Percentiles rank a stretch among this genome's conserved stretches.
Evolutionary conservation across 2,329 filamentous ascomycete genomes (phyloP).

Genomic region (Lasiodiplodia citricola): DNA sequence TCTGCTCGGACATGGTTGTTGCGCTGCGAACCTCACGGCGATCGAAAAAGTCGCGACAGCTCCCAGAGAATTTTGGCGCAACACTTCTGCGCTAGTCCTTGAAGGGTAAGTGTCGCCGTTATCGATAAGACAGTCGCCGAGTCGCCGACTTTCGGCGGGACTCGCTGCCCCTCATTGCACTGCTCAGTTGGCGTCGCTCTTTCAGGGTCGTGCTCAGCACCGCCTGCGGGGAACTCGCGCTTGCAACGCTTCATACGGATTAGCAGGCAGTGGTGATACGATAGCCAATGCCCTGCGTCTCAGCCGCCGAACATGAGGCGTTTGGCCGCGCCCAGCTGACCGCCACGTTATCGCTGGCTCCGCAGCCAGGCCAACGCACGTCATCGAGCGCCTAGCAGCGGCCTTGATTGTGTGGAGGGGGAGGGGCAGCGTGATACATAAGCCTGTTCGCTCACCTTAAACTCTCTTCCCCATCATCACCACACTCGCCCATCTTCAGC

Average conservation of each 20-base stretch:
- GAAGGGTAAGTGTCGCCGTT: neutral
- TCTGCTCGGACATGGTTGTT: slow-evolving; percentile 75
- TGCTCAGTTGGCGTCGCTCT: neutral
- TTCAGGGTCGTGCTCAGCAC: slow-evolving; percentile 12
- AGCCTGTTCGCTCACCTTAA: slow-evolving; percentile 17
- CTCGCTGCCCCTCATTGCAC: slow-evolving; percentile 12
- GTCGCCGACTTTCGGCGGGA: neutral
- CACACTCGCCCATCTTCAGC: neutral
- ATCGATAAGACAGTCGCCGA: slow-evolving; percentile 19
- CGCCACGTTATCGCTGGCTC: slow-evolving; percentile 26
- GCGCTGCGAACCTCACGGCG: slow-evolving; percentile 23
- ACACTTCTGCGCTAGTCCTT: neutral
- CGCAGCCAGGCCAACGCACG: slow-evolving; percentile 26
- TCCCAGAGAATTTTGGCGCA: slow-evolving; percentile 26
- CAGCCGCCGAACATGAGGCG: slow-evolving; percentile 3
- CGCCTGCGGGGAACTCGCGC: slow-evolving; percentile 1
- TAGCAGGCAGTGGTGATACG: neutral
- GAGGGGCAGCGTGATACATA: slow-evolving; percentile 26
- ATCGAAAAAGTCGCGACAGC: slow-evolving; percentile 23
- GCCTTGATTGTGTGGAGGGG: slow-evolving; percentile 25
- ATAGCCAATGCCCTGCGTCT: slow-evolving; percentile 9
- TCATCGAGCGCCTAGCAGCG: slow-evolving; percentile 29
- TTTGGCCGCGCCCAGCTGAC: slow-evolving; percentile 24
- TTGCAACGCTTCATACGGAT: neutral
- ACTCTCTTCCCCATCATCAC: slow-evolving; percentile 4